These are phyloP conservation scores for Xerocomus potaroensis DNA, from an alignment of 768 basidiomycete species.

Conservation along the genomic window DNA sequence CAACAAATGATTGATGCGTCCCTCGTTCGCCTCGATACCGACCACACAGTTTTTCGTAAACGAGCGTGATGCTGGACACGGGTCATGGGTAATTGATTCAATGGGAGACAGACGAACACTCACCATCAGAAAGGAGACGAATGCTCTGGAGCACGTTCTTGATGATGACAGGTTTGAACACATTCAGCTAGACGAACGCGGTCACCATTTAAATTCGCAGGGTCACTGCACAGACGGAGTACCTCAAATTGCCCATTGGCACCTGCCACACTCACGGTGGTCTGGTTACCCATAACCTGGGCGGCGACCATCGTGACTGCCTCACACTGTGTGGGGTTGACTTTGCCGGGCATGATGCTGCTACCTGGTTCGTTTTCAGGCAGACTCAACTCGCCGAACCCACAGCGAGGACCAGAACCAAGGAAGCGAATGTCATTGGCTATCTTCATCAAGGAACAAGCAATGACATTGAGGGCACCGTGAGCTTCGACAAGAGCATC, in stretches of 20 bases:
- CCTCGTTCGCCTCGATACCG: conserved; percentile 95
- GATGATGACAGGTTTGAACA: conserved; percentile 98
- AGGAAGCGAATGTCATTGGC: conserved; percentile 99
- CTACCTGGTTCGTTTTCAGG: conserved; percentile 99
- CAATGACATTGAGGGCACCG: conserved; percentile 92
- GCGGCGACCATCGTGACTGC: conserved; percentile 98
- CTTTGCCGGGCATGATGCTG: conserved; percentile 99
- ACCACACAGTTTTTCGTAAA: conserved; percentile 97
- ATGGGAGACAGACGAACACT: conserved; percentile 18
- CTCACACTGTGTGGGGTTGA: conserved; percentile 99
- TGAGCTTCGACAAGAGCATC: conserved; percentile 98
- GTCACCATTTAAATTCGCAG: conserved; percentile 7
- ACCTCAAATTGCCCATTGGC: conserved; percentile 98
- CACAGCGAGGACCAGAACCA: conserved; percentile 95
- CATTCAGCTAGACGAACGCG: conserved; percentile 68
- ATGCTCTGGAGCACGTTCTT: conserved; percentile 98
- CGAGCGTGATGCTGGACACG: conserved; percentile 66
- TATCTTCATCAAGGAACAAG: conserved; percentile 99
- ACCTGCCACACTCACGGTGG: conserved; percentile 86
- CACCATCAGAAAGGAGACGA: conserved; percentile 87
- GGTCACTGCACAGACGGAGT: conserved; percentile 6
- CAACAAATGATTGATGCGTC: conserved; percentile 80
- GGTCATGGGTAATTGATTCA: conserved; percentile 5
- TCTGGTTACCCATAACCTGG: conserved; percentile 98
- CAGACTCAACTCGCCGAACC: conserved; percentile 88